phyloP scores from a whole-genome alignment of 352 stramenopile species.

The Globisporangium camurandrum region DNA sequence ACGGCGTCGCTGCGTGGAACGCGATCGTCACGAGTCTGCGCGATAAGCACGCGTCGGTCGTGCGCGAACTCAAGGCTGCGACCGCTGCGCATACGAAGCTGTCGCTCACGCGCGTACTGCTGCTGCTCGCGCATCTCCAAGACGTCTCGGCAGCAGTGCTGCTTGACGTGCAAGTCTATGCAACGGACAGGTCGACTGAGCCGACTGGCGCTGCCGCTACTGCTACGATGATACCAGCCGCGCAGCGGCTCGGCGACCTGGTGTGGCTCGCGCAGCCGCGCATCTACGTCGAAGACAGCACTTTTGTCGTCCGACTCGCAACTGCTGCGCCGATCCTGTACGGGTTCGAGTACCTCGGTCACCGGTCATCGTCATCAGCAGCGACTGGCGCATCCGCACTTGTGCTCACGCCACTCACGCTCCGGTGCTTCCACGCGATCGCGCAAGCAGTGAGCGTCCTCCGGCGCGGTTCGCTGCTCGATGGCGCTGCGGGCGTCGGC shows the following conservation, averaged over 20 bases:
- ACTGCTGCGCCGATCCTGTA: slow-evolving; percentile 40
- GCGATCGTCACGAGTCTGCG: slow-evolving; percentile 18
- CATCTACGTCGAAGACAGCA: slow-evolving; percentile 50
- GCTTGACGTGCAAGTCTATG: background rate
- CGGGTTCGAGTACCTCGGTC: slow-evolving; percentile 68
- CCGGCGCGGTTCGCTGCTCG: slow-evolving; percentile 29
- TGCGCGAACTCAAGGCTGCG: slow-evolving; percentile 46
- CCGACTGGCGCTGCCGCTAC: no score
- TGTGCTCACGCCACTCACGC: slow-evolving; percentile 44
- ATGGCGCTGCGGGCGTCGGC: slow-evolving; percentile 25
- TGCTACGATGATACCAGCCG: no score
- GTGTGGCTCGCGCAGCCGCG: slow-evolving; percentile 59
- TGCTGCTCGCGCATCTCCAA: slow-evolving; percentile 42
- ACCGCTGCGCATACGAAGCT: slow-evolving; percentile 20
- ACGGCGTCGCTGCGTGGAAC: slow-evolving; percentile 24
- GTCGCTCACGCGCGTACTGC: slow-evolving; percentile 36
- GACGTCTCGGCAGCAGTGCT: slow-evolving; percentile 31
- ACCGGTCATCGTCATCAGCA: slow-evolving; percentile 22
- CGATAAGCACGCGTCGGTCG: slow-evolving; percentile 27
- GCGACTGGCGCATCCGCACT: slow-evolving; percentile 15
- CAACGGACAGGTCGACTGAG: no score
- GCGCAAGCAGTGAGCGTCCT: slow-evolving; percentile 29
- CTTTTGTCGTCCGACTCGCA: slow-evolving; percentile 42
- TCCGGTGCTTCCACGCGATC: slow-evolving; percentile 55
- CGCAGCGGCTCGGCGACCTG: slow-evolving; percentile 13